Evolutionary conservation across 768 basidiomycete genomes (phyloP).

Genomic region (Rickenella mellea): DNA sequence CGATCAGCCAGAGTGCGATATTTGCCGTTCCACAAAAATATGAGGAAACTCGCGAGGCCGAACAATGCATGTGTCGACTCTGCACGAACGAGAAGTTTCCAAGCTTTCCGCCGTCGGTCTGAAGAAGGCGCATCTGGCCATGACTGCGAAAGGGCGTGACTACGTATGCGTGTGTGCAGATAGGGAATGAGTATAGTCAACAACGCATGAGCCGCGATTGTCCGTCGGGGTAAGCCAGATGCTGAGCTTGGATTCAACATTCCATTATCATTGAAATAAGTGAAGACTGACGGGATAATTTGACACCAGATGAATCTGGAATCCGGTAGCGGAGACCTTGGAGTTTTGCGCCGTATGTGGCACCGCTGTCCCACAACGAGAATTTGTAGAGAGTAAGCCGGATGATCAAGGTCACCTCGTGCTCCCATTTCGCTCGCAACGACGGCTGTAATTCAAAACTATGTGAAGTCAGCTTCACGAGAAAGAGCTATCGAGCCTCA

Average conservation of each 20-base stretch:
- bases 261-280: too few species aligned
- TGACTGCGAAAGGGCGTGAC: conserved; percentile 68
- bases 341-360: conserved; percentile 76
- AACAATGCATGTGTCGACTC: conserved; percentile 61
- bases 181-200: conserved; percentile 76
- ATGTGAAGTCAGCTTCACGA: not conserved
- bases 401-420: conserved; percentile 64
- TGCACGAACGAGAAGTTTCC: conserved; percentile 55
- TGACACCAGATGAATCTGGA: too few species aligned
- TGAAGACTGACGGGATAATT: too few species aligned
- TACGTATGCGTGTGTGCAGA: conserved; percentile 61
- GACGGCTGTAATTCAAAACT: conserved; percentile 32
- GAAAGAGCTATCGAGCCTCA: conserved; percentile 23
- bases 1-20: conserved; percentile 82
- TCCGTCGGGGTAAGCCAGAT: conserved; percentile 53
- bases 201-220: conserved; percentile 55
- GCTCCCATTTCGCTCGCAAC: conserved; percentile 55
- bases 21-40: conserved; percentile 83
- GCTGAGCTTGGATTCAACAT: conserved; percentile 27
- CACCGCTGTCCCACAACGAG: conserved; percentile 71
- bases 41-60: conserved; percentile 65
- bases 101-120: conserved; percentile 62
- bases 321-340: conserved; percentile 61
- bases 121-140: conserved; percentile 89
- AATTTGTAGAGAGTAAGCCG: conserved; percentile 70